These are phyloP conservation scores for Prunus campanulata DNA, from an alignment of 306 rosid genomes.

Conservation along the genomic window DNA sequence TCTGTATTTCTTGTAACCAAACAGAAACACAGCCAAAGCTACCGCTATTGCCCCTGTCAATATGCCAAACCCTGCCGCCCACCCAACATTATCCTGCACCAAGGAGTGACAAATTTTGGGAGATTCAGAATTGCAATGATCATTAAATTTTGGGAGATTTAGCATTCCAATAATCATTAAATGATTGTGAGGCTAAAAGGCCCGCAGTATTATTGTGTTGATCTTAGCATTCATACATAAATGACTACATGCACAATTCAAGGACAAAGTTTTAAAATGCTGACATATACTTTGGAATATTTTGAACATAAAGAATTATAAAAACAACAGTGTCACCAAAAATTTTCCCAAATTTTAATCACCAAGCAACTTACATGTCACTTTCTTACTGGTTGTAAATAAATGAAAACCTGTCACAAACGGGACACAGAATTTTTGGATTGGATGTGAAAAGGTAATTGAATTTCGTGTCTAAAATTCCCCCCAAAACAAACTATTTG, in stretches of 20 bases:
- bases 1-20: conserved; percentile 53
- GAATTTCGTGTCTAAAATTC: background rate
- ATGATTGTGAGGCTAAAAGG: no score
- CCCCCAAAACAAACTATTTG: background rate
- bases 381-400: background rate
- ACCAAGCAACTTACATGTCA: background rate
- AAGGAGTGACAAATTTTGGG: background rate
- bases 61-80: conserved; percentile 64
- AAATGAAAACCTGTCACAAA: background rate
- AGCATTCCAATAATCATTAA: no score
- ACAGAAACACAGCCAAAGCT: conserved; percentile 49
- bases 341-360: background rate
- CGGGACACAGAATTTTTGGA: background rate
- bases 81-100: conserved; percentile 62
- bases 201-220: no score
- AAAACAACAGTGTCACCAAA: background rate
- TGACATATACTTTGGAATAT: background rate
- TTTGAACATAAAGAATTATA: background rate
- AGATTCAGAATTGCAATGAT: no score
- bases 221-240: no score
- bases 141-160: no score
- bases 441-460: background rate
- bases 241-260: background rate
- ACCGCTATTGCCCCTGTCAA: conserved; percentile 48
- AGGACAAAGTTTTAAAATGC: background rate